These are phyloP conservation scores for Astragalus membranaceus DNA, from an alignment of 306 rosid genomes.

Conservation along the genomic window DNA sequence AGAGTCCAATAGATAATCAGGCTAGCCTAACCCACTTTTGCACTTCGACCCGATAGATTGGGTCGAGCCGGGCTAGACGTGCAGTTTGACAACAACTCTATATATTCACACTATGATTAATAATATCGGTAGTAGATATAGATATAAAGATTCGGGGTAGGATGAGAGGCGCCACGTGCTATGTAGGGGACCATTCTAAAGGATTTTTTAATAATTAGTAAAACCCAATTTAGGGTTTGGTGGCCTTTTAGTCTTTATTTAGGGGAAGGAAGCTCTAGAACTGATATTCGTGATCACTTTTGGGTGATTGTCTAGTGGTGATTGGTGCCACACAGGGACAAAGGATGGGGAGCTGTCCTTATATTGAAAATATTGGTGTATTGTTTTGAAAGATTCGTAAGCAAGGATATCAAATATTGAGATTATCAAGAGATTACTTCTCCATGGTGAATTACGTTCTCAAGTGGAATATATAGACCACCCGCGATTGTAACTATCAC, in stretches of 20 bases:
- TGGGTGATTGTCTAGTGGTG: conserved; percentile 18
- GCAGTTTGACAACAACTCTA: no score
- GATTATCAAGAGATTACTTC: conserved; percentile 24
- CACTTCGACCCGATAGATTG: no score
- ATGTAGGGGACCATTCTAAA: conserved; percentile 37
- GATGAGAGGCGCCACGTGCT: conserved; percentile 23
- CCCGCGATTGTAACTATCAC: neutral
- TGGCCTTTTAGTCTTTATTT: conserved; percentile 31
- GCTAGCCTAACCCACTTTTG: no score
- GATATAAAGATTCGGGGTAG: conserved; percentile 1
- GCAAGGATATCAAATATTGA: conserved; percentile 23
- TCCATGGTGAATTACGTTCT: conserved; percentile 40
- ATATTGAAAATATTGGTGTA: neutral
- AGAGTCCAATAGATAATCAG: no score
- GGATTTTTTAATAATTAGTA: conserved; percentile 12
- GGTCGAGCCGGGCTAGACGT: no score
- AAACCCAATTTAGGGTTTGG: conserved; percentile 33
- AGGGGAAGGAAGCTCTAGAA: conserved; percentile 14
- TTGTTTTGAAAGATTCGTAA: conserved; percentile 13
- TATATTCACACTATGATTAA: no score
- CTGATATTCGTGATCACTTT: neutral
- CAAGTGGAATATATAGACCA: conserved; percentile 35
- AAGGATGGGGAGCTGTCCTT: neutral
- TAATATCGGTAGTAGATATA: no score
- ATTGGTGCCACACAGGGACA: conserved; percentile 25